Evolutionary conservation across 192 early-diverging fungal species (phyloP).

Genomic region (Entomortierella lignicola): DNA sequence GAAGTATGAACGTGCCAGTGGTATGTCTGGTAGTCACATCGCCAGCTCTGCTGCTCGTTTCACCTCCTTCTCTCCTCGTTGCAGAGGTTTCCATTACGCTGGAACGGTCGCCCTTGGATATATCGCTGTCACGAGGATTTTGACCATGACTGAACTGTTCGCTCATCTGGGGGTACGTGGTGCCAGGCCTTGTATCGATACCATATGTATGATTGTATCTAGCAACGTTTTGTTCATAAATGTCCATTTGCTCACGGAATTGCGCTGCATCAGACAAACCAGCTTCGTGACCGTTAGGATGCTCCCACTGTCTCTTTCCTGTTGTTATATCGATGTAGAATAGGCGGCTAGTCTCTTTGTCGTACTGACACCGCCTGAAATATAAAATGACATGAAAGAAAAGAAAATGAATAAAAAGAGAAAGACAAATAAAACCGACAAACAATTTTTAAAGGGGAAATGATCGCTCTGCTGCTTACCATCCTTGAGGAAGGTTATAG

Average conservation of each 20-base stretch:
- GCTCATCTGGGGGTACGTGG: not conserved
- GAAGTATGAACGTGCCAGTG: not conserved
- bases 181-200: not conserved
- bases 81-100: not conserved
- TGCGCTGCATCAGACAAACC: constrained; percentile 13
- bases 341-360: constrained; percentile 14
- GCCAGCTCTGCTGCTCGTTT: not conserved
- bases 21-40: not conserved
- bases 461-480: constrained; percentile 15
- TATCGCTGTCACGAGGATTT: not conserved
- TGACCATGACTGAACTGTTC: not conserved
- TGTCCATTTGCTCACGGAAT: constrained; percentile 21
- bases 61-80: not conserved
- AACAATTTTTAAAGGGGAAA: not conserved
- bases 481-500: constrained; percentile 35
- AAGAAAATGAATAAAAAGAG: not conserved
- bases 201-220: not conserved
- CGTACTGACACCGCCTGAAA: constrained; percentile 38
- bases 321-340: constrained; percentile 33
- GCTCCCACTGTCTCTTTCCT: constrained; percentile 29
- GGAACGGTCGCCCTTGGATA: not conserved
- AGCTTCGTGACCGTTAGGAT: constrained; percentile 11
- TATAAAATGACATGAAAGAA: not conserved
- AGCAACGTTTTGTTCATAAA: constrained; percentile 14
- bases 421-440: not conserved